Base-by-base conservation (phyloP, 345 rosid genomes). In the Dovyalis caffra region DNA sequence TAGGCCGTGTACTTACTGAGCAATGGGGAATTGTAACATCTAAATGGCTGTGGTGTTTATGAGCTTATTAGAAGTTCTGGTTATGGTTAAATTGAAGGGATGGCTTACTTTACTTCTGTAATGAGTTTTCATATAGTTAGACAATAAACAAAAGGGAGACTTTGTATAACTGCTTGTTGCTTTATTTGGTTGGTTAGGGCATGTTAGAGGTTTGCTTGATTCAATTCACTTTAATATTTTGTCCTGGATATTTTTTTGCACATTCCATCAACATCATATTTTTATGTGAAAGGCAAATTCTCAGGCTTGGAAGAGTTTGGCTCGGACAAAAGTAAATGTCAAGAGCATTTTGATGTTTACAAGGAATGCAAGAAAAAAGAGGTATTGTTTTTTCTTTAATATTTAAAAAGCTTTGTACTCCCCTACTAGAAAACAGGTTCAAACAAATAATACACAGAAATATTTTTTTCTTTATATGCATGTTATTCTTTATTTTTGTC, bases 311-410 rank as follows among this genome's bases (percentile, higher is more conserved):
- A 95, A 84, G 87, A 91, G 83, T 93, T 85, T 81, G 82, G 87
- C 73, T 74, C 94, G 20, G 96, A 91, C 82, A 95, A 88, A 92
- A 89, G 92, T 79, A 95, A 88, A 86, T 92, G 99, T 80, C 99
- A 91, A 79, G 89, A 88, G 76, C 97, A 92, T 80, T 95, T 95
- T 82, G 92, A 89, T 77, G 88, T 90, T 72, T 95, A 95, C 85
- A 91, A 89, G 84, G 99, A 93, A 87, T 93, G 99, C 90, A 91
- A 95, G 87, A 95, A 92, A 85, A 95, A 87, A 72, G 98, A 91
- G 97, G 97, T 91, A 80, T 63, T 35, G 58, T 64, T 11, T 20
- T 28, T 4, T 29, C 14, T 26, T 1, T 6, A 1, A 18, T 6
- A 2, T 68, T 23, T 26, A 10, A n/a, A n/a, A 28, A 21, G 31